Conservation (phyloP, 495 filamentous ascomycete genomes). For the Hapsidospora chrysogenum region DNA sequence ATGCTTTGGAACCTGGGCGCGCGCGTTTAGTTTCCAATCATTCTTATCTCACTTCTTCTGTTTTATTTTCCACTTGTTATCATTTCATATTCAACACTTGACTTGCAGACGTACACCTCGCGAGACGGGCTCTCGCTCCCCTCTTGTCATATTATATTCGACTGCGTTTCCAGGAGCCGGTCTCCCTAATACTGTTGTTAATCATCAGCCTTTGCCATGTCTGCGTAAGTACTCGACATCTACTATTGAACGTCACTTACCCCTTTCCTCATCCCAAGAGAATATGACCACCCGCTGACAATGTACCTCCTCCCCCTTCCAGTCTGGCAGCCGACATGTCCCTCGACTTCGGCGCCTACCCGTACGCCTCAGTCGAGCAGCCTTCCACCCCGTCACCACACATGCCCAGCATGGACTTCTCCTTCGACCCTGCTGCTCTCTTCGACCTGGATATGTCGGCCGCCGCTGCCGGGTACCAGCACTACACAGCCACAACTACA, state of each 20-base stretch:
- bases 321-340: constrained; percentile 3
- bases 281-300: not conserved
- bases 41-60: constrained; percentile 11
- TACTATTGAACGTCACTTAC: not conserved
- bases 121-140: too few relatives aligned
- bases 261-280: not conserved
- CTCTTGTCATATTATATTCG: too few relatives aligned
- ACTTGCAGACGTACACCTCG: too few relatives aligned
- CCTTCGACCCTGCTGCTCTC: not conserved
- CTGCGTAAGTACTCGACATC: not conserved
- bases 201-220: constrained; percentile 1
- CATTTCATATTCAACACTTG: not conserved
- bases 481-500: not conserved
- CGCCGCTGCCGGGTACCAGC: not conserved
- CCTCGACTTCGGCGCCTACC: constrained; percentile 1
- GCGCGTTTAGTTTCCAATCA: constrained; percentile 16
- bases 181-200: constrained; percentile 1
- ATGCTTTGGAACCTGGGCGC: too few relatives aligned
- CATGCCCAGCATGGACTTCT: not conserved
- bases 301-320: too few relatives aligned
- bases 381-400: not conserved
- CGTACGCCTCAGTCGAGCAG: not conserved
- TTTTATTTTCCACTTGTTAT: constrained; percentile 3
- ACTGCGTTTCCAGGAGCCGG: too few relatives aligned
- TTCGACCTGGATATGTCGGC: not conserved